Percentiles rank a stretch among this genome's conserved stretches.
phyloP scores from a whole-genome alignment of 805 yeast genomes.

The Candida ovalis region DNA sequence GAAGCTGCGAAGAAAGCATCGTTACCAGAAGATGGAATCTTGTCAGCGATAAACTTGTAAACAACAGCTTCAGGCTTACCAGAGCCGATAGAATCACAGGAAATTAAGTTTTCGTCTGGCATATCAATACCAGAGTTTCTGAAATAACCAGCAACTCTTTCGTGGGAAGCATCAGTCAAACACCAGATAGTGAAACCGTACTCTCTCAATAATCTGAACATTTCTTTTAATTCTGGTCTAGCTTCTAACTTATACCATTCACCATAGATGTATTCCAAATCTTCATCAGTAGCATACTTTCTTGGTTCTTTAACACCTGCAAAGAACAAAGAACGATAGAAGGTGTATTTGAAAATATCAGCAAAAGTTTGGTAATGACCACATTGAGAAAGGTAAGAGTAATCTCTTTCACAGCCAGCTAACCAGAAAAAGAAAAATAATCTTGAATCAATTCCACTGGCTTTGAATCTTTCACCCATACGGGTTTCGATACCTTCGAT shows the following conservation, averaged over 20 bases:
- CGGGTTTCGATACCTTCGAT: constrained; percentile 21
- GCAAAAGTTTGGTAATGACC: constrained; percentile 26
- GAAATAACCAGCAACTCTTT: constrained; percentile 28
- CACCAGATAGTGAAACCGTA: constrained; percentile 31
- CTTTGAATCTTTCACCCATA: constrained; percentile 16
- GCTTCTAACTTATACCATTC: constrained; percentile 26
- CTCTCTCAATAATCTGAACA: constrained; percentile 27
- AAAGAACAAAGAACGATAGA: constrained; percentile 25
- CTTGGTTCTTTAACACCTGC: constrained; percentile 29
- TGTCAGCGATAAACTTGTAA: constrained; percentile 24
- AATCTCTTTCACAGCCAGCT: constrained; percentile 86
- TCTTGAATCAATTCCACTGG: constrained; percentile 12
- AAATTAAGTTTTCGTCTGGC: constrained; percentile 27
- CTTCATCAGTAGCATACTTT: constrained; percentile 25
- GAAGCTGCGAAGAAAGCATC: constrained; percentile 33
- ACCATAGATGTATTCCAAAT: constrained; percentile 20
- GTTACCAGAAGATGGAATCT: constrained; percentile 24
- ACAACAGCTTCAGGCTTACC: constrained; percentile 30
- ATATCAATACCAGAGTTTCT: constrained; percentile 24
- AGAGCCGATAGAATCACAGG: constrained; percentile 29
- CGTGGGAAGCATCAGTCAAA: constrained; percentile 28
- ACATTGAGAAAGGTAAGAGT: constrained; percentile 25
- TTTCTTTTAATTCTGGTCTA: constrained; percentile 27
- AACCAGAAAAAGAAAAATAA: constrained; percentile 20
- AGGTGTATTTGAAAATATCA: constrained; percentile 25